Conservation (phyloP, 2,329 filamentous ascomycete genomes). For the Cladobotryum protrusum region DNA sequence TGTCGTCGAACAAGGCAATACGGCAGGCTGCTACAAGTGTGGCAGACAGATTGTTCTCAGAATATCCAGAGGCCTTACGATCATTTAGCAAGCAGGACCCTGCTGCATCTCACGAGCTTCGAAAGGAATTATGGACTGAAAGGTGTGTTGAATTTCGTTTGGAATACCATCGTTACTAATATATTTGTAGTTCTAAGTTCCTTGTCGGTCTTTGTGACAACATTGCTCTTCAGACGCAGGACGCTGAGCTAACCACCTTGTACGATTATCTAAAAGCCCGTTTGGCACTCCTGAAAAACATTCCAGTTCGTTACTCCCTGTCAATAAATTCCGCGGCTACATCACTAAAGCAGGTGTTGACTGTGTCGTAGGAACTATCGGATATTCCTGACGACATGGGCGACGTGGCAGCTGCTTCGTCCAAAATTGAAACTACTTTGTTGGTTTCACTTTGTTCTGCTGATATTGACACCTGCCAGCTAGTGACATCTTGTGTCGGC, state of each 20-base stretch:
- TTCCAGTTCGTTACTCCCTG: constrained; percentile 35
- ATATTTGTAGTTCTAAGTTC: constrained; percentile 24
- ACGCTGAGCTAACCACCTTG: constrained; percentile 41
- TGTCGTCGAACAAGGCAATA: constrained; percentile 46
- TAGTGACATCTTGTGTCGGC: constrained; percentile 56
- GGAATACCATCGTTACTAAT: not conserved
- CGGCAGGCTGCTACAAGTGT: constrained; percentile 43
- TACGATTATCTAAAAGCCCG: constrained; percentile 52
- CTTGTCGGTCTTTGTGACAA: constrained; percentile 45
- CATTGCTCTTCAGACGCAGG: constrained; percentile 36
- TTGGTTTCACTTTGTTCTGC: constrained; percentile 59
- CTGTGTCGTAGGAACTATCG: constrained; percentile 42
- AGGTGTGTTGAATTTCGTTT: constrained; percentile 35
- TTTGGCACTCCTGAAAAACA: constrained; percentile 44
- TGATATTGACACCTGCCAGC: constrained; percentile 58
- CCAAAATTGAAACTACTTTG: constrained; percentile 56
- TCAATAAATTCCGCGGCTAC: not conserved
- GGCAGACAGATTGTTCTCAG: constrained; percentile 40
- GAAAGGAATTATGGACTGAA: constrained; percentile 45
- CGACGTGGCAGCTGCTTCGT: constrained; percentile 47
- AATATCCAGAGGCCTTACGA: constrained; percentile 22
- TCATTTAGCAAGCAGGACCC: constrained; percentile 20
- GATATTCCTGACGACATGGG: constrained; percentile 48
- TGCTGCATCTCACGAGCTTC: constrained; percentile 22
- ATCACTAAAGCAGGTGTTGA: constrained; percentile 5